Percentiles rank a stretch among this genome's conserved stretches.
Conservation (phyloP, 2,329 filamentous ascomycete genomes). For the Huntiella decipiens region DNA sequence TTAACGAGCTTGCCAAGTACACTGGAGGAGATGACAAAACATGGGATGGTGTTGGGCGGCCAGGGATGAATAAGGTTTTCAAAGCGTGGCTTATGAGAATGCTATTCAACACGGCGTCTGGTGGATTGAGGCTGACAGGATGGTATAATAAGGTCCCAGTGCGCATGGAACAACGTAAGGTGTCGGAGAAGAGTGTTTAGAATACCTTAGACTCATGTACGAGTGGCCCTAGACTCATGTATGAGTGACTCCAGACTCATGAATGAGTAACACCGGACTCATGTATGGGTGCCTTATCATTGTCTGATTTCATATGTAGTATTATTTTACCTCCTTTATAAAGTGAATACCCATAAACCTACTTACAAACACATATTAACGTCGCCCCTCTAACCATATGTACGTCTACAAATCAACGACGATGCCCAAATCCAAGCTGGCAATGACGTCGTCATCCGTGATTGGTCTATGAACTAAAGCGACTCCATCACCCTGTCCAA, state of each 20-base stretch:
- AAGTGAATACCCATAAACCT: too few species aligned
- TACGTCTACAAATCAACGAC: conserved; percentile 44
- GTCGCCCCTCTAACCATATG: too few species aligned
- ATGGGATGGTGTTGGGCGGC: neutral
- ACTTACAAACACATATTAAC: too few species aligned
- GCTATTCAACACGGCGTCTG: conserved; percentile 1
- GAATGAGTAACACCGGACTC: too few species aligned
- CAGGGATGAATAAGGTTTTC: neutral
- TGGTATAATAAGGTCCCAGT: conserved; percentile 10
- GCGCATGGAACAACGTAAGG: conserved; percentile 2
- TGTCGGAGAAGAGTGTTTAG: neutral
- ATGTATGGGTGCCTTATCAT: too few species aligned
- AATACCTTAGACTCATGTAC: too few species aligned
- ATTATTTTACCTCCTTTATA: too few species aligned
- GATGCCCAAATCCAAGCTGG: conserved; percentile 71
- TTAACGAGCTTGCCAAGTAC: conserved; percentile 31
- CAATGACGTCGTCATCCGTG: conserved; percentile 86
- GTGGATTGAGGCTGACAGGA: conserved; percentile 5
- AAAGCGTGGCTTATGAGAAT: conserved; percentile 3
- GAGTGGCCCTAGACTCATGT: too few species aligned
- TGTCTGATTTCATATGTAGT: too few species aligned
- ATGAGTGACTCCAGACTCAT: too few species aligned
- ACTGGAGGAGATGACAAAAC: conserved; percentile 2
- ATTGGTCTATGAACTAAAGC: conserved; percentile 57
- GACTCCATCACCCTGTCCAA: conserved; percentile 8